Evolutionary conservation across 2,329 filamentous ascomycete species (phyloP), one percentile per base, ranked within the genome.

Genomic region (Pseudodiploospora longispora): DNA sequence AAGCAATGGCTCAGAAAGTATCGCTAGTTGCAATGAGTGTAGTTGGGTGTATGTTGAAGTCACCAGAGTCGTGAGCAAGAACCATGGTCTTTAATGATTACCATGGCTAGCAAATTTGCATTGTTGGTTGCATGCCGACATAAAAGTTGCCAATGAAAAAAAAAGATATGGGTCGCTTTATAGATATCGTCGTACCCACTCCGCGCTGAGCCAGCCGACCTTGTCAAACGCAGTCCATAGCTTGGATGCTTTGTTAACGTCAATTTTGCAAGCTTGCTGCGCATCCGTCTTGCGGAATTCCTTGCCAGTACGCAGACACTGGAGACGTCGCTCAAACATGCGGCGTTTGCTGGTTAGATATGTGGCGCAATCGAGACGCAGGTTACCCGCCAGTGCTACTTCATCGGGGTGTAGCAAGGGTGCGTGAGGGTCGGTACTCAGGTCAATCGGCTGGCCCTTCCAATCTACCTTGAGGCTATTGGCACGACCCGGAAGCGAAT

Each of bases 201-300:
- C 52, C 10, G 68, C 59, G 5, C 85, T 73, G 50, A 95, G 80
- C 87, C 89, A 95, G 54, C 85, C 85, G 33, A 93, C 86, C 55
- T 82, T 83, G 40, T 95, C 86, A 59, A 87, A 97, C 5, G 88
- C 88, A 33, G 82, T 82, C 86, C 88, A 95, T 38, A 97, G 73
- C 64, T 91, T 91, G 52, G 87, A 94, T 3, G 90, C 88, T 71
- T 96, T 97, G 72, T 96, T 96, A 62, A 97, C 91, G 57, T 97
- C 91, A 51, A 96, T 95, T 71, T 94, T 94, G 75, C 88, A 95
- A n/a, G 87, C 88, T 62, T 95, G 87, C 64, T 97, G 91, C 5
- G 89, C 88, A 60, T 95, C 87, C 1, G 91, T 97, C 76, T 95
- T 95, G 62, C 87, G 83, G 63, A 95, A 96, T 57, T 90, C 85